Percentiles rank a stretch among this genome's conserved stretches.
These are phyloP conservation scores for Komagataella ulmi DNA, from an alignment of 805 yeast genomes.

Conservation along the genomic window DNA sequence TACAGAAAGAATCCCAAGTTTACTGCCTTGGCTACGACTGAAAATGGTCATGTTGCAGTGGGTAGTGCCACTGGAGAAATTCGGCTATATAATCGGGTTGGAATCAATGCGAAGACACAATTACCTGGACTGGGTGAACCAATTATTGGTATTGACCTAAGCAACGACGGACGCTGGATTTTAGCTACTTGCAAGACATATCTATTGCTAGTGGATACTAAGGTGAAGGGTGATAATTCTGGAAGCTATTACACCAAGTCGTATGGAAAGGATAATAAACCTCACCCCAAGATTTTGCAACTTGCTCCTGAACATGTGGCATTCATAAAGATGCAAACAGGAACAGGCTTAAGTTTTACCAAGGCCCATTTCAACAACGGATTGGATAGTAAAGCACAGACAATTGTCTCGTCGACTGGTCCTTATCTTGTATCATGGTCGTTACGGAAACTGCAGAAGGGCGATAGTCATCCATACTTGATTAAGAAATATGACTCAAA, in stretches of 20 bases:
- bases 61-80: constrained; percentile 69
- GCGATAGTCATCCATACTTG: constrained; percentile 40
- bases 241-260: constrained; percentile 45
- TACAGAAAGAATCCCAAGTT: constrained; percentile 46
- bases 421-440: constrained; percentile 80
- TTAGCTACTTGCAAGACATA: constrained; percentile 70
- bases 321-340: constrained; percentile 38
- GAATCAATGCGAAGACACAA: constrained; percentile 63
- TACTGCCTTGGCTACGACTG: constrained; percentile 56
- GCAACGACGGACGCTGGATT: constrained; percentile 73
- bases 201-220: constrained; percentile 55
- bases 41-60: constrained; percentile 59
- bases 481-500: constrained; percentile 48
- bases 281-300: constrained; percentile 54
- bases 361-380: constrained; percentile 72
- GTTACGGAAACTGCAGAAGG: constrained; percentile 40
- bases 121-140: constrained; percentile 78
- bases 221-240: constrained; percentile 44
- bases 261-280: constrained; percentile 52
- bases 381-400: constrained; percentile 44
- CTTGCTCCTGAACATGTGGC: constrained; percentile 64
- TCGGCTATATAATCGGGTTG: constrained; percentile 58
- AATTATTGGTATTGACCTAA: constrained; percentile 51
- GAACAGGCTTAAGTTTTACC: constrained; percentile 43
- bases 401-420: constrained; percentile 68